Evolutionary conservation across 2,329 filamentous ascomycete genomes (phyloP).

Genomic region (Orbilia brochopaga): DNA sequence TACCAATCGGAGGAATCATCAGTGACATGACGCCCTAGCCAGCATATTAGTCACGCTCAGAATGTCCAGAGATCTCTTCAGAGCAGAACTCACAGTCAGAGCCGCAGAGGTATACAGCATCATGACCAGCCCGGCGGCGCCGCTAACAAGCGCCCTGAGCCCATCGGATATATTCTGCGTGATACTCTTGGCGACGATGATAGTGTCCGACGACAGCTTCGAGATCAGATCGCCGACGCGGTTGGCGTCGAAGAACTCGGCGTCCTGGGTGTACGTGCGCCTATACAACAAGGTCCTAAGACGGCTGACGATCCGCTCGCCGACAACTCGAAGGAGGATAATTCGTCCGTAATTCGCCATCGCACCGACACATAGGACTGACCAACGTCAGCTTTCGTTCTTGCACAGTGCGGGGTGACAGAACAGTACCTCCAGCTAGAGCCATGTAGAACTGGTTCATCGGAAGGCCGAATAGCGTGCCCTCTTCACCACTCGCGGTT

Average conservation of each 20-base stretch:
- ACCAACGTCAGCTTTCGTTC: slow-evolving; percentile 54
- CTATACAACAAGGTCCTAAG: slow-evolving; percentile 88
- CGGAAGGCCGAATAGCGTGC: slow-evolving; percentile 81
- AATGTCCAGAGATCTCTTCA: not conserved
- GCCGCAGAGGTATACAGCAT: slow-evolving; percentile 92
- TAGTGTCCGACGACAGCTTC: slow-evolving; percentile 90
- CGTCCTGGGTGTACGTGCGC: slow-evolving; percentile 93
- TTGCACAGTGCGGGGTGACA: not conserved
- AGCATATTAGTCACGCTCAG: not conserved
- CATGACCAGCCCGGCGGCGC: slow-evolving; percentile 82
- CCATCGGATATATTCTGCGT: slow-evolving; percentile 97
- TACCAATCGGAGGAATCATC: slow-evolving; percentile 87
- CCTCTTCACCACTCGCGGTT: slow-evolving; percentile 69
- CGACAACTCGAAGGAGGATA: slow-evolving; percentile 88
- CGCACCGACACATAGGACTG: slow-evolving; percentile 79
- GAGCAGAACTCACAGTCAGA: slow-evolving; percentile 20
- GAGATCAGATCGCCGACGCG: slow-evolving; percentile 95
- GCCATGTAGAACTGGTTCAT: slow-evolving; percentile 86
- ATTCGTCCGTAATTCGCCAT: slow-evolving; percentile 92
- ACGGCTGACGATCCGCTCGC: slow-evolving; percentile 89
- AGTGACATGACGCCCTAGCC: slow-evolving; percentile 65
- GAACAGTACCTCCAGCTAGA: slow-evolving; percentile 63
- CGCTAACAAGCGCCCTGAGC: slow-evolving; percentile 87
- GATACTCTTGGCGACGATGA: slow-evolving; percentile 97
- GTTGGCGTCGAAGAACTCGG: slow-evolving; percentile 98